Evolutionary conservation across 2,329 filamentous ascomycete species (phyloP), one percentile per base, ranked within the genome.

Genomic region (Fusarium sp.): DNA sequence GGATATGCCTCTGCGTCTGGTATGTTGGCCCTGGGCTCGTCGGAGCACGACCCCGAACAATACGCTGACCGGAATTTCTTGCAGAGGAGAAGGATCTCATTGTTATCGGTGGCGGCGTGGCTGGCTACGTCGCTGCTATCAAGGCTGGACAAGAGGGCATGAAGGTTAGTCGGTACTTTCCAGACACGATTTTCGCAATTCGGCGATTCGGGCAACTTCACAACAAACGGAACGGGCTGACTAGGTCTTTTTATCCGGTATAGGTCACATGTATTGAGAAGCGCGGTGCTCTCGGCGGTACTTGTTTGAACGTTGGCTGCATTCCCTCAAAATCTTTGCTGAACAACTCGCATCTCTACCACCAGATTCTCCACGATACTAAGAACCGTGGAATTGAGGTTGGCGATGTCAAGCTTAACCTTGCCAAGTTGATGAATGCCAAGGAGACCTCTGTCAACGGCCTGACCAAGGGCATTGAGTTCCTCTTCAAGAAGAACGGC

Each of bases 311-410:
- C 78, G 95, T 99, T 74, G 95, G 95, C 81, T 99, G 95, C 82
- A 99, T 99, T 76, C 95, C 95, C 68, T 99, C 95, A 67, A 99
- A 99, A 82, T 97, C 95, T 63, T 92, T 99, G 70, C 91, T 99
- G 78, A 99, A 98, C 88, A 98, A 98, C 85, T 97, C 95, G 71
- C 93, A 97, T 79, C 86, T 98, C 60, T 98, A 98, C 84, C 94
- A 98, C 83, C 90, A 93, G 80, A 90, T 97, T 74, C 87, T 96
- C 61, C 94, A 99, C 82, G 95, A 99, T 83, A 94, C 93, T 68
- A 97, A 97, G 82, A 88, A 91, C 80, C 92, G 95, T 77, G 95
- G 95, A 76, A 99, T 99, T 77, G 94, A 98, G 75, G 95, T 99
- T 70, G 89, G 91, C 75, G 92, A 97, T 80, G 94, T 99, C 74